These are phyloP conservation scores for Rhynchospora pubera DNA, from an alignment of 176 grass and related monocot genomes.

Conservation along the genomic window DNA sequence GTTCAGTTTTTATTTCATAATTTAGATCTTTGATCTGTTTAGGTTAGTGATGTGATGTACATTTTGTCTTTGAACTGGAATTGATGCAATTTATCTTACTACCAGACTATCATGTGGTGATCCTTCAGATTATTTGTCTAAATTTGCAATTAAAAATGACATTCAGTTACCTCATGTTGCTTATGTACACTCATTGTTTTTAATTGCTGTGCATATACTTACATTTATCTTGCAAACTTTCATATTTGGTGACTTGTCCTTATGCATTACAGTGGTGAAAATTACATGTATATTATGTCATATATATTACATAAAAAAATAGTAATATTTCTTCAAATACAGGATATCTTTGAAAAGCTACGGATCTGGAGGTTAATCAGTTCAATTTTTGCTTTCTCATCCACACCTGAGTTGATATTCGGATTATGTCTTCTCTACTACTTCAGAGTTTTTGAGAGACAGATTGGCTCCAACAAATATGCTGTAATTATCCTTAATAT, in stretches of 20 bases:
- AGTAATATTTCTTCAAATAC: constrained; percentile 11
- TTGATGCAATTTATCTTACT: not conserved
- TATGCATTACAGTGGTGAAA: not conserved
- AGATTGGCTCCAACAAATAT: constrained; percentile 95
- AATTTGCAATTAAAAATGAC: not conserved
- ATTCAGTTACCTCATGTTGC: not conserved
- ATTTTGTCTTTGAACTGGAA: not conserved
- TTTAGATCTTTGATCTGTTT: not conserved
- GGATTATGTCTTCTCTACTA: constrained; percentile 75
- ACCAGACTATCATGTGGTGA: not conserved
- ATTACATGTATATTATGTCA: not conserved
- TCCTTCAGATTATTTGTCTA: not conserved
- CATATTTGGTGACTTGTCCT: not conserved
- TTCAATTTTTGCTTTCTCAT: constrained; percentile 71
- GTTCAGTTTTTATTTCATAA: constrained; percentile 19
- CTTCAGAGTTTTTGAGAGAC: constrained; percentile 85
- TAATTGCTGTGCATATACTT: not conserved
- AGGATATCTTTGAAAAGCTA: constrained; percentile 67
- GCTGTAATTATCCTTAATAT: constrained; percentile 40
- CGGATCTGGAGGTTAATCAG: constrained; percentile 50
- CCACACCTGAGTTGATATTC: constrained; percentile 75
- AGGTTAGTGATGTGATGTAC: not conserved
- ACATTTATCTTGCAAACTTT: not conserved
- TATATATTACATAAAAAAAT: not conserved
- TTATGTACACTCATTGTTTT: not conserved